Evolutionary conservation across 2,329 filamentous ascomycete species (phyloP).

Genomic region (Calonectria hawksworthii): DNA sequence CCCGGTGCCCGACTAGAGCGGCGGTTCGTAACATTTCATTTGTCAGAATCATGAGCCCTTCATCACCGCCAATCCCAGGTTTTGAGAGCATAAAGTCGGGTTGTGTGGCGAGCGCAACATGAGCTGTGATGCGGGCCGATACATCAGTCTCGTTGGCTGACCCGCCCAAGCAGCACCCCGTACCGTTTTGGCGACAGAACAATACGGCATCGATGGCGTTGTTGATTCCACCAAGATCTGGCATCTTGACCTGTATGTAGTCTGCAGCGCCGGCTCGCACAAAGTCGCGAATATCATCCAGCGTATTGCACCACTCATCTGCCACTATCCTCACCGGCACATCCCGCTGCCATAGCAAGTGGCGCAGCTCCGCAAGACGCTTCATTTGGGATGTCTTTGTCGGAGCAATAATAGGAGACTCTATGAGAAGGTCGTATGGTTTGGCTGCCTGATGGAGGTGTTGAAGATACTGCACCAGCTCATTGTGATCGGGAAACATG

Average conservation of each 20-base stretch:
- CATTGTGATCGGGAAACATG: neutral
- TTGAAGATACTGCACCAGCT: neutral
- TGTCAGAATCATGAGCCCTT: neutral
- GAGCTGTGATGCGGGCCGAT: neutral
- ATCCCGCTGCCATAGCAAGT: neutral
- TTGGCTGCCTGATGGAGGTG: neutral
- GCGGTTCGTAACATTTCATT: neutral
- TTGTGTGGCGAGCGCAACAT: neutral
- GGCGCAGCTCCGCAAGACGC: neutral
- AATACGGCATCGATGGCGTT: neutral
- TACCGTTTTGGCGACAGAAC: neutral
- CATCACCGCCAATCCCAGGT: neutral
- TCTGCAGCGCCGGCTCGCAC: neutral
- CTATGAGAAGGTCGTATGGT: neutral
- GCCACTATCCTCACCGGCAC: neutral
- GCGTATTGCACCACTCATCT: neutral
- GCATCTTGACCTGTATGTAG: neutral
- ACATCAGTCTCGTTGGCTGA: neutral
- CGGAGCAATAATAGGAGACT: neutral
- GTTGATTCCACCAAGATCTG: neutral
- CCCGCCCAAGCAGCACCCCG: neutral
- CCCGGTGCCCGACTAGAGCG: neutral
- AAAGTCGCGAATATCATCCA: constrained; percentile 4
- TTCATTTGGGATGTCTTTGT: neutral
- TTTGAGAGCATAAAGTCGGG: neutral